Base-by-base conservation (phyloP, 2,329 filamentous ascomycete species). In the Trichophyton verrucosum region DNA sequence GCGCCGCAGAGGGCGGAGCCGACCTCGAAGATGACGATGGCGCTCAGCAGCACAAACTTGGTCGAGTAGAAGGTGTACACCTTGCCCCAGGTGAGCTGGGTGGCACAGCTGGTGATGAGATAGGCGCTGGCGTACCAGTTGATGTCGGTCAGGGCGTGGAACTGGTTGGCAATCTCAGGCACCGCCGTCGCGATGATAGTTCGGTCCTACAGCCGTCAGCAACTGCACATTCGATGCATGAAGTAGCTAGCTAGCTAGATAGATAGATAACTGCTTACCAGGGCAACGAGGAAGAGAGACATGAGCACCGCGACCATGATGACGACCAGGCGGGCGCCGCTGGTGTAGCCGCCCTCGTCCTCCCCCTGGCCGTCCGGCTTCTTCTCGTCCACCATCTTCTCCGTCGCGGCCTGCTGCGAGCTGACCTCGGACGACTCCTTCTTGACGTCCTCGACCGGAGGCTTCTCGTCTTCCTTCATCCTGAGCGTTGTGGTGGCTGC, bases 31-130 rank as follows among this genome's bases (percentile, higher is more conserved):
- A 73, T 57, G 1, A 66, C 30, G 4, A 73, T 65, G 13, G 64
- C 65, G 40, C 59, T 22, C 6, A 73, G 58, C 44, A 69, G 71
- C 2, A 68, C 64, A 46, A 68, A 71, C 65, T 77, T 75, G 3
- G 73, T 70, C 6, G 70, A 69, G 63, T 73, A 74, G 53, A 76
- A 70, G 2, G 69, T 72, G 56, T 77, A 77, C n/a, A 77, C 61
- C 30, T 74, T 74, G 61, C 76, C 76, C 44, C 66, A 68, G 17
- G 69, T 49, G 8, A 69, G 69, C 53, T 70, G 66, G 30, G 68
- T 66, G 3, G 65, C 62, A 9, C 65, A 65, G 42, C 62, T 64
- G 2, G 70, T 69, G 30, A 74, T 58, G 36, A 72, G 62, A 61
- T 72, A 74, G 6, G 68, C 64, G 8, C 65, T 68, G 3, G 67